Evolutionary conservation across 2,329 filamentous ascomycete genomes (phyloP), one percentile per base, ranked within the genome.

Genomic region (Ophiostoma fasciatum): DNA sequence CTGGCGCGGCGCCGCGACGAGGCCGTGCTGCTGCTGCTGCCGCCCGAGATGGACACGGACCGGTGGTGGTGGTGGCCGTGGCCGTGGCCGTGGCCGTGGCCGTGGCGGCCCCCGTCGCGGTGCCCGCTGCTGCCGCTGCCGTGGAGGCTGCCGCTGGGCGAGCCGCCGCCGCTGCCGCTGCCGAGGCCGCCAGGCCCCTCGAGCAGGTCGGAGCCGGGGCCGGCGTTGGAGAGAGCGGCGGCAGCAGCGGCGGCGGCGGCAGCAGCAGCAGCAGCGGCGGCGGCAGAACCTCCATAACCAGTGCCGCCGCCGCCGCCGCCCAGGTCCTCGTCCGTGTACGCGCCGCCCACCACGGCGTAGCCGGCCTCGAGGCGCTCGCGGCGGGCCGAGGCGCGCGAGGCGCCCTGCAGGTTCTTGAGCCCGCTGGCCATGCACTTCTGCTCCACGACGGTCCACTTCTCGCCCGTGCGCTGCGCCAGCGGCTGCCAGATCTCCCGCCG

Each of bases 371-470:
- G 59, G 41, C 71, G 71, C 59, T 75, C 76, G 49, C 76, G 76
- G 45, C 76, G 72, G 40, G 71, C 65, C 39, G 70, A 73, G 38
- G 76, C 69, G 42, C 80, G 72, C 45, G 75, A 68, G 35, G 74
- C 71, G 47, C 75, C 74, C 52, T 79, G 76, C 39, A 90, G 68
- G 55, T 82, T 85, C 60, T 85, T 88, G 48, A 88, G 63, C 25
- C 83, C 82, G 51, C 80, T 81, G 53, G 80, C 76, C 75, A 90
- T 82, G 59, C 80, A 84, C 82, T 74, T 76, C 45, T 64, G 59
- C 56, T 78, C 71, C 25, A 76, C 66, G 8, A 72, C 74, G 46
- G 63, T 82, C 84, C 77, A 90, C 69, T 71, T 82, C 68, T 93
- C 83, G n/a, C 87, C 80, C 4, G 79, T 72, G 38, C 62, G 60